phyloP scores from a whole-genome alignment of 2,329 filamentous ascomycete species.

The Aspergillus chevalieri region DNA sequence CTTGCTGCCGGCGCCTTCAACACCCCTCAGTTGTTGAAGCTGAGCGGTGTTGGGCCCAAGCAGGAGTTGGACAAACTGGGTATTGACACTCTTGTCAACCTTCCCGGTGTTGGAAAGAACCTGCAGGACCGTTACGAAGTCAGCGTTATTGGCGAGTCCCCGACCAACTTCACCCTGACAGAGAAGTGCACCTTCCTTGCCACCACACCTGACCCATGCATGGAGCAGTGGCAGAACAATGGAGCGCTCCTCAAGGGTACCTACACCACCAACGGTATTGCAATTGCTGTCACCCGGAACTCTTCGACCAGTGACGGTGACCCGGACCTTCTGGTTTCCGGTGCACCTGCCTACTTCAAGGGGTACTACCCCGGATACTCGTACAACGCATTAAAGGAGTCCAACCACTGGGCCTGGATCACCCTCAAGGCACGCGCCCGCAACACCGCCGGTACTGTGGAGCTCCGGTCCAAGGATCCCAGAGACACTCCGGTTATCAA shows the following conservation, averaged over 20 bases:
- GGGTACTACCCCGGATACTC: slow-evolving; percentile 44
- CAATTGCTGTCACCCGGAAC: slow-evolving; percentile 40
- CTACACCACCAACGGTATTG: slow-evolving; percentile 49
- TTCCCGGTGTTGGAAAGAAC: slow-evolving; percentile 57
- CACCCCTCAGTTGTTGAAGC: slow-evolving; percentile 57
- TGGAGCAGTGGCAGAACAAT: slow-evolving; percentile 39
- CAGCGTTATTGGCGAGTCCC: slow-evolving; percentile 42
- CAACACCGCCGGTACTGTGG: slow-evolving; percentile 58
- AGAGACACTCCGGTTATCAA: slow-evolving; percentile 57
- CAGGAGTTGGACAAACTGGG: slow-evolving; percentile 46
- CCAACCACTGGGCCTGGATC: slow-evolving; percentile 42
- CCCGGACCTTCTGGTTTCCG: slow-evolving; percentile 51
- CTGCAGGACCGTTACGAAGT: slow-evolving; percentile 58
- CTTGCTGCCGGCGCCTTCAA: slow-evolving; percentile 53
- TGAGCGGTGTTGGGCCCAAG: slow-evolving; percentile 54
- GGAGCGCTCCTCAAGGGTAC: slow-evolving; percentile 32
- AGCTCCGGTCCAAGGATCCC: slow-evolving; percentile 55
- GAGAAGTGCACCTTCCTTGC: slow-evolving; percentile 25
- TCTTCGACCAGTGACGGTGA: slow-evolving; percentile 39
- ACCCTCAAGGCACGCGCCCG: slow-evolving; percentile 56
- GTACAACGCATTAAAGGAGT: slow-evolving; percentile 34
- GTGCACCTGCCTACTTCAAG: slow-evolving; percentile 51
- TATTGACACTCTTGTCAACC: slow-evolving; percentile 49
- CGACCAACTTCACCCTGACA: slow-evolving; percentile 27
- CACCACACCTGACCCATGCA: slow-evolving; percentile 34